A percentile compares a stretch with the other conserved stretches of the same genome.
These are phyloP conservation scores for Citeromyces hawaiiensis DNA, from an alignment of 1,139 yeast genomes.

Conservation along the genomic window DNA sequence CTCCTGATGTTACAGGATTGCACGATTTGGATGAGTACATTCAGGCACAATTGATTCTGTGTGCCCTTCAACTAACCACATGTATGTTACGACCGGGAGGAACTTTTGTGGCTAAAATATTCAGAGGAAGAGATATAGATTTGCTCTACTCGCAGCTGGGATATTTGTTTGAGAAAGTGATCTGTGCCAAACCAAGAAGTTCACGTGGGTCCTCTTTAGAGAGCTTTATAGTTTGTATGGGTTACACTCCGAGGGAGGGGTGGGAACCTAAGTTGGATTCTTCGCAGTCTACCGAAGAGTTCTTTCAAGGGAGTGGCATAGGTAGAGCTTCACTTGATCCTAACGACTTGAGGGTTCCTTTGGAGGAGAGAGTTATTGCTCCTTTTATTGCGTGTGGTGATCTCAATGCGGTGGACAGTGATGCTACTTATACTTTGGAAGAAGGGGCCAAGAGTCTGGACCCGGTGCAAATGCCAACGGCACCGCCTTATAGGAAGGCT, in stretches of 20 bases:
- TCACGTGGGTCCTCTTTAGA: slow-evolving; percentile 91
- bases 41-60: slow-evolving; percentile 83
- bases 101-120: slow-evolving; percentile 87
- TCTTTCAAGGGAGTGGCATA: slow-evolving; percentile 46
- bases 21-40: slow-evolving; percentile 95
- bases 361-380: slow-evolving; percentile 63
- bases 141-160: slow-evolving; percentile 82
- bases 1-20: slow-evolving; percentile 95
- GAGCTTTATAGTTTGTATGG: slow-evolving; percentile 85
- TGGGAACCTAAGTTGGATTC: slow-evolving; percentile 62
- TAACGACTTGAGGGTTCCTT: slow-evolving; percentile 27
- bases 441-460: slow-evolving; percentile 39
- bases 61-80: slow-evolving; percentile 85
- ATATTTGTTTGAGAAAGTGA: slow-evolving; percentile 66
- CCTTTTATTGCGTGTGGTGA: slow-evolving; percentile 94
- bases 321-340: slow-evolving; percentile 31
- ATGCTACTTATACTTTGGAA: slow-evolving; percentile 78
- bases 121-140: slow-evolving; percentile 92
- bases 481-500: slow-evolving; percentile 92
- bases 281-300: slow-evolving; percentile 57
- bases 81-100: slow-evolving; percentile 85
- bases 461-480: slow-evolving; percentile 91
- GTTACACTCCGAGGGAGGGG: slow-evolving; percentile 66
- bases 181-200: slow-evolving; percentile 92
- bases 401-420: slow-evolving; percentile 75